Percentiles rank a stretch among this genome's conserved stretches.
Conservation (phyloP, 148 eudicot species). For the Vaccinium vitisidaea region DNA sequence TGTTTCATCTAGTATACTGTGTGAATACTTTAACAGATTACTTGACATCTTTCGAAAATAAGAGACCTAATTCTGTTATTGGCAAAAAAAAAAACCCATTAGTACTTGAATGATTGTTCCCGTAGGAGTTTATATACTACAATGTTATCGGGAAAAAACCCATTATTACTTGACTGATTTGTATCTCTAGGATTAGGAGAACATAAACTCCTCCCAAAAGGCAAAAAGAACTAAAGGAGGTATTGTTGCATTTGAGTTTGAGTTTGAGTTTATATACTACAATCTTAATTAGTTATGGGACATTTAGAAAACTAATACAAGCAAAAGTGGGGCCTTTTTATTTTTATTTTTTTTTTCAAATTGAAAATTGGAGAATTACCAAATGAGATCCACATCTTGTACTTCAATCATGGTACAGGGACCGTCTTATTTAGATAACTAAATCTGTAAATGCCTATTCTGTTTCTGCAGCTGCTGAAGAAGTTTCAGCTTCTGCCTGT, state of each 20-base stretch:
- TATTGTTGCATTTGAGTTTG: not conserved
- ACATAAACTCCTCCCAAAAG: not conserved
- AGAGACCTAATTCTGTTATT: not conserved
- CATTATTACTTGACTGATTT: not conserved
- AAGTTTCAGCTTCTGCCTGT: conserved; percentile 39
- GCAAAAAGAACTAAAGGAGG: not conserved
- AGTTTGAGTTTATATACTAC: no score
- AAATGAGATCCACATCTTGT: not conserved
- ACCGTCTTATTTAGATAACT: not conserved
- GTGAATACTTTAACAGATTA: conserved; percentile 7
- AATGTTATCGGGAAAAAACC: not conserved
- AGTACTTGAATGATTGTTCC: not conserved
- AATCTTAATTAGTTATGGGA: not conserved
- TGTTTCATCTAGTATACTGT: conserved; percentile 1
- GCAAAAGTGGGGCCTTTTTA: not conserved
- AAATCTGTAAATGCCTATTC: not conserved
- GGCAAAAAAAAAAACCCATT: not conserved
- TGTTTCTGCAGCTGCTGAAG: conserved; percentile 51
- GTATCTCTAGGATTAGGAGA: not conserved
- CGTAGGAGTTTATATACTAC: not conserved
- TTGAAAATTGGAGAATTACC: not conserved
- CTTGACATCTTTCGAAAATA: not conserved
- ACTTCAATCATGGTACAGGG: not conserved
- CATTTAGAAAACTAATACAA: not conserved
- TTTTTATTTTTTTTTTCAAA: not conserved